These are phyloP conservation scores for Nakazawaea molendinolei DNA, from an alignment of 805 yeast genomes.

Conservation along the genomic window DNA sequence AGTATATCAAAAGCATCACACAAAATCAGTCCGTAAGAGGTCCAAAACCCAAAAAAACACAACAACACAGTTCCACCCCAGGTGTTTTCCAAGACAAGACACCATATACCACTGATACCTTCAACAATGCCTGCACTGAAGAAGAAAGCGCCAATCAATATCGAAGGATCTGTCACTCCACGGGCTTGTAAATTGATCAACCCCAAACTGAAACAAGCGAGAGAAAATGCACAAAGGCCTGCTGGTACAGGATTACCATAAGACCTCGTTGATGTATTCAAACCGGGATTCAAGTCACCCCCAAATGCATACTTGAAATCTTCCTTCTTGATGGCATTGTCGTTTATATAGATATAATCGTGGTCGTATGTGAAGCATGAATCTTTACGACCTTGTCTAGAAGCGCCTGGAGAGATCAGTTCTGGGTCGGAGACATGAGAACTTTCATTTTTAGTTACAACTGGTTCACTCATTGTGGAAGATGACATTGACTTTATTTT, in stretches of 20 bases:
- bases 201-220: slow-evolving; percentile 41
- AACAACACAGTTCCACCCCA: slow-evolving; percentile 49
- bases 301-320: slow-evolving; percentile 63
- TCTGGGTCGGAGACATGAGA: no score
- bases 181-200: slow-evolving; percentile 39
- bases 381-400: no score
- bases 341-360: slow-evolving; percentile 35
- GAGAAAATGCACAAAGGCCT: slow-evolving; percentile 43
- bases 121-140: slow-evolving; percentile 46
- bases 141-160: slow-evolving; percentile 38
- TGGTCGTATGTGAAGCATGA: slow-evolving; percentile 30
- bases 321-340: slow-evolving; percentile 36
- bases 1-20: slow-evolving; percentile 37
- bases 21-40: slow-evolving; percentile 39
- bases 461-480: no score
- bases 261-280: slow-evolving; percentile 20
- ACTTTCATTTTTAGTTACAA: no score
- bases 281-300: slow-evolving; percentile 43
- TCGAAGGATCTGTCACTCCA: slow-evolving; percentile 35
- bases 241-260: slow-evolving; percentile 47
- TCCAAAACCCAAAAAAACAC: slow-evolving; percentile 52
- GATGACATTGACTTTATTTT: no score
- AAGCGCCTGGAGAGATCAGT: no score
- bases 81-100: slow-evolving; percentile 43
- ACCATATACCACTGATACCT: slow-evolving; percentile 45